Percentiles rank a stretch among this genome's conserved stretches.
These are phyloP conservation scores for Thelonectria olida DNA, from an alignment of 2,329 filamentous ascomycete species.

Conservation along the genomic window DNA sequence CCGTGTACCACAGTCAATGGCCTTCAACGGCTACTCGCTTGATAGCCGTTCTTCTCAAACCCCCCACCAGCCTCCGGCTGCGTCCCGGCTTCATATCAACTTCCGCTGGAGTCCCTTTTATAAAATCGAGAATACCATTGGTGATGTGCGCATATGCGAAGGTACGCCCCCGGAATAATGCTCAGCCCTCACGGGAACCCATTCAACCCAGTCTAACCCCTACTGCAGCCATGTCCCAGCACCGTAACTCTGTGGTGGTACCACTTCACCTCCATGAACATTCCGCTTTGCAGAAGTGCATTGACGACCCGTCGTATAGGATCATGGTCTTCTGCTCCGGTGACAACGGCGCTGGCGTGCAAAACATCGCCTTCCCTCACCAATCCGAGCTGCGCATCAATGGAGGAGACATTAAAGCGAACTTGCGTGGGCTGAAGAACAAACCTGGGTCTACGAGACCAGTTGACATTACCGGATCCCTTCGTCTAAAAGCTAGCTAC, in stretches of 20 bases:
- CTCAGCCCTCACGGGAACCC: not conserved
- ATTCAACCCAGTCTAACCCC: not conserved
- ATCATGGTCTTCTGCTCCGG: constrained; percentile 86
- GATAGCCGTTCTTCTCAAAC: constrained; percentile 29
- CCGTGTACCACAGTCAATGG: constrained; percentile 29
- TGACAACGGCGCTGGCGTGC: constrained; percentile 66
- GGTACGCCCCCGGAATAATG: constrained; percentile 59
- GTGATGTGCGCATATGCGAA: constrained; percentile 74
- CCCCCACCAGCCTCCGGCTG: constrained; percentile 29
- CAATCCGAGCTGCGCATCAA: constrained; percentile 95
- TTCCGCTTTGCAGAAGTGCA: constrained; percentile 63
- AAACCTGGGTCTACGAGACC: constrained; percentile 94
- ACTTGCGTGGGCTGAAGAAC: constrained; percentile 93
- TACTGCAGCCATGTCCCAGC: constrained; percentile 62
- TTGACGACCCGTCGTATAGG: constrained; percentile 68
- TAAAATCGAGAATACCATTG: constrained; percentile 71
- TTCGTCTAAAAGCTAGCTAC: constrained; percentile 77
- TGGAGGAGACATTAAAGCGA: constrained; percentile 87
- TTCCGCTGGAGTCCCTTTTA: constrained; percentile 89
- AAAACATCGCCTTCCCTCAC: constrained; percentile 89
- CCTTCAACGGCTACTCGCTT: constrained; percentile 23
- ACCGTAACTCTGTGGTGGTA: constrained; percentile 58
- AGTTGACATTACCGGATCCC: constrained; percentile 83
- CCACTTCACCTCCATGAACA: constrained; percentile 60
- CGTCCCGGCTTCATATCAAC: constrained; percentile 33